Evolutionary conservation across 2,329 filamentous ascomycete genomes (phyloP), one percentile per base, ranked within the genome.

Genomic region (Exophiala sideris): DNA sequence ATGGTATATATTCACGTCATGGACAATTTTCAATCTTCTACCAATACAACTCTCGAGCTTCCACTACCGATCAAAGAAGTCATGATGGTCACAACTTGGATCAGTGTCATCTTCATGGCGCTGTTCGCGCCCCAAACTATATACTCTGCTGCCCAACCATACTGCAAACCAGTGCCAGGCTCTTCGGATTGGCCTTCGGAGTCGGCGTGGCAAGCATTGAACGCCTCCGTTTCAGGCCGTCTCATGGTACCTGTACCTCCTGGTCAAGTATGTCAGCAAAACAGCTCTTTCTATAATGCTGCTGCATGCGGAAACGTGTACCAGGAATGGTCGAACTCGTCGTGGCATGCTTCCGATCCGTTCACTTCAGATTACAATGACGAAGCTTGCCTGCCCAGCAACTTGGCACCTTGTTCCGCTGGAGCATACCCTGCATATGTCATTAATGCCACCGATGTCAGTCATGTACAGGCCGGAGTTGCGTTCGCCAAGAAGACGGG

Each of bases 331-430:
- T 29, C 20, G n/a, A 69, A 64, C 36, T 64, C 67, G 41, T 65
- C 67, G 11, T 75, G 70, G 60, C 71, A 77, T 64, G 59, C 66
- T 7, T 56, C 58, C 10, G 62, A 75, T 57, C 73, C 73, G 12
- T 75, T 52, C 71, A 71, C 46, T 64, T 62, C 56, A 62, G 74
- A 77, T 46, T 79, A 69, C 64, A 71, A 72, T 54, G 79, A 81
- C 61, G 76, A 76, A 65, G 74, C 76, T 10, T 81, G 79, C 63
- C 68, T 80, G 38, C 78, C 78, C 6, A 46, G 46, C 33, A 32
- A 56, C 12, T 20, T 21, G 33, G 56, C 53, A 10, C 59, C 55
- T 10, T 71, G 70, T 54, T 68, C 62, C 1, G 35, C 68, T 14
- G 68, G 64, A 20, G 66, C 65, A 16, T 68, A 69, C 48, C 65